Conservation (phyloP, 306 rosid genomes). For the Glycine soja region DNA sequence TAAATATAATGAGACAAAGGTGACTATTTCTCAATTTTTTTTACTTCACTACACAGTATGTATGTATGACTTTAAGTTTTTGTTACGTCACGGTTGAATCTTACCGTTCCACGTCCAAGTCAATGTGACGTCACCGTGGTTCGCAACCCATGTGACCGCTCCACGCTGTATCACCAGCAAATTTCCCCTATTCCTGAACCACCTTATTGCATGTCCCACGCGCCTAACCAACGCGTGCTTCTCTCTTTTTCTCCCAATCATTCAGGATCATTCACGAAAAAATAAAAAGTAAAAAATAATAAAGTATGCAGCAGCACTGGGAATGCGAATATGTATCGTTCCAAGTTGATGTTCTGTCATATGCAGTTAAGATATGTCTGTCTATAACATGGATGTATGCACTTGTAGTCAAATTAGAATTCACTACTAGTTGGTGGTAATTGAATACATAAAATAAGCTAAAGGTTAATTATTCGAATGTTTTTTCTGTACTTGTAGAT, state of each 20-base stretch:
- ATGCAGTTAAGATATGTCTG: neutral
- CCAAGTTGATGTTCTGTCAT: neutral
- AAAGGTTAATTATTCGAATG: neutral
- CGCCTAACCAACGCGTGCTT: constrained; percentile 17
- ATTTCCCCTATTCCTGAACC: constrained; percentile 47
- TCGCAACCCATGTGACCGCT: constrained; percentile 66
- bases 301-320: too few species aligned
- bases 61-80: constrained; percentile 46
- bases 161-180: constrained; percentile 60
- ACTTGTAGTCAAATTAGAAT: neutral
- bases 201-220: constrained; percentile 22
- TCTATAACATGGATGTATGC: neutral
- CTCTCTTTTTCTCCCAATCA: neutral
- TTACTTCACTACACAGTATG: too few species aligned
- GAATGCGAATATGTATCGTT: neutral
- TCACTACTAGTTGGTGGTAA: neutral
- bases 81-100: constrained; percentile 67
- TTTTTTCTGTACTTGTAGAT: neutral
- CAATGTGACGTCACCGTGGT: constrained; percentile 49
- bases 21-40: too few species aligned
- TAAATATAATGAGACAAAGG: too few species aligned
- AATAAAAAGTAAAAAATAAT: neutral
- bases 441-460: neutral
- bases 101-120: constrained; percentile 66
- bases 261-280: neutral